phyloP scores from a whole-genome alignment of 1,139 yeast genomes.

The Eremothecium sinecaudum region DNA sequence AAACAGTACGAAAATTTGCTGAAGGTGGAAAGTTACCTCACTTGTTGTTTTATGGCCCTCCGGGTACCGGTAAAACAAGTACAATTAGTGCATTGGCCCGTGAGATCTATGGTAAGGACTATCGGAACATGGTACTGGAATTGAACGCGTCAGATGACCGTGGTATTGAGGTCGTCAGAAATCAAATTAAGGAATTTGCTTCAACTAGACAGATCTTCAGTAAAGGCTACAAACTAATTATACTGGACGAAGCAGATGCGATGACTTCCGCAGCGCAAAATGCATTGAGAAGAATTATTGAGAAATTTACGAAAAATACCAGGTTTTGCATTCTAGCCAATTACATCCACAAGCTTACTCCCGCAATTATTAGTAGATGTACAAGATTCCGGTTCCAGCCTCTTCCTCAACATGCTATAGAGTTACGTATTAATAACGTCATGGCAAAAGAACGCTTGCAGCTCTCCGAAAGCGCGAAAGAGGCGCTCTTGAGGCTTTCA shows the following conservation, averaged over 20 bases:
- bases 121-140: constrained; percentile 83
- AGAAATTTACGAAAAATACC: constrained; percentile 88
- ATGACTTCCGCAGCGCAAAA: constrained; percentile 97
- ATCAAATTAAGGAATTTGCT: constrained; percentile 87
- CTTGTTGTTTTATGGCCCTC: constrained; percentile 88
- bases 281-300: constrained; percentile 85
- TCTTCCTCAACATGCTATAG: constrained; percentile 55
- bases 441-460: constrained; percentile 56
- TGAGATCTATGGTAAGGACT: constrained; percentile 82
- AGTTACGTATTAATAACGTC: constrained; percentile 57
- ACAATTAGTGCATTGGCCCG: constrained; percentile 84
- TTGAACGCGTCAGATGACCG: constrained; percentile 94
- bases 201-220: constrained; percentile 85
- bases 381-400: constrained; percentile 93
- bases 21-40: constrained; percentile 81
- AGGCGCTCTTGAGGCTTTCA: constrained; percentile 58
- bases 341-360: constrained; percentile 89
- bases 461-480: constrained; percentile 50
- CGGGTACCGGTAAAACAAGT: constrained; percentile 96
- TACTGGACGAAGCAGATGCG: constrained; percentile 96
- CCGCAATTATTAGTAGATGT: constrained; percentile 89
- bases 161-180: constrained; percentile 91
- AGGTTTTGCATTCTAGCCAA: constrained; percentile 94
- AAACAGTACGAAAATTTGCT: constrained; percentile 74
- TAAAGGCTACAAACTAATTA: constrained; percentile 74